These are phyloP conservation scores for Camillea tinctor DNA, from an alignment of 2,329 filamentous ascomycete genomes.

Conservation along the genomic window DNA sequence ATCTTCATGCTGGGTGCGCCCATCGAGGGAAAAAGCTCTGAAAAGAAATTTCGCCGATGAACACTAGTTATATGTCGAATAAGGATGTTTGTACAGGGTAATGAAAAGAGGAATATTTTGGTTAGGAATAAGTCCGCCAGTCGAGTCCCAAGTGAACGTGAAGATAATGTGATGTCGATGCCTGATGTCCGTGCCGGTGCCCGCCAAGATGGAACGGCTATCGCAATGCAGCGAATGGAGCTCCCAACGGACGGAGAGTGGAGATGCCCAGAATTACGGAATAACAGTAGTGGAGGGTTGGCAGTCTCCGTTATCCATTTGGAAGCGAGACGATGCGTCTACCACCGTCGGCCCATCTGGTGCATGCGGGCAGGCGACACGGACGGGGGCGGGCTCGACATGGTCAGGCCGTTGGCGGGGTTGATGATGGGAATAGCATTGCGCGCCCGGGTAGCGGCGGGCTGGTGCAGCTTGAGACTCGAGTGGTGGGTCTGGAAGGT, in stretches of 20 bases:
- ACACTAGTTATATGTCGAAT: slow-evolving; percentile 44
- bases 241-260: slow-evolving; percentile 22
- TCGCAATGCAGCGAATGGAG: slow-evolving; percentile 39
- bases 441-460: slow-evolving; percentile 80
- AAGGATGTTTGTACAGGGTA: slow-evolving; percentile 50
- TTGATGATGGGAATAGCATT: slow-evolving; percentile 99
- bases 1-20: slow-evolving; percentile 42
- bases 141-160: slow-evolving; percentile 27
- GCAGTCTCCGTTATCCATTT: slow-evolving; percentile 33
- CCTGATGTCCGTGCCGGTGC: slow-evolving; percentile 44
- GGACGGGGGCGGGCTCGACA: slow-evolving; percentile 82
- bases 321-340: slow-evolving; percentile 39
- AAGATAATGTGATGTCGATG: slow-evolving; percentile 40
- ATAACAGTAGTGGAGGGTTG: slow-evolving; percentile 35
- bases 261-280: slow-evolving; percentile 20
- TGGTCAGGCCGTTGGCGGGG: slow-evolving; percentile 82
- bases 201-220: slow-evolving; percentile 51
- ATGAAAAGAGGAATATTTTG: slow-evolving; percentile 24
- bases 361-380: slow-evolving; percentile 63
- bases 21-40: slow-evolving; percentile 29
- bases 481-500: slow-evolving; percentile 64
- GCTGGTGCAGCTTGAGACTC: slow-evolving; percentile 84
- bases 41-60: slow-evolving; percentile 27
- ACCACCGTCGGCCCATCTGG: slow-evolving; percentile 57
- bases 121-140: slow-evolving; percentile 31